phyloP scores from a whole-genome alignment of 2,329 filamentous ascomycete species.

The Dothideomycetes sp. region DNA sequence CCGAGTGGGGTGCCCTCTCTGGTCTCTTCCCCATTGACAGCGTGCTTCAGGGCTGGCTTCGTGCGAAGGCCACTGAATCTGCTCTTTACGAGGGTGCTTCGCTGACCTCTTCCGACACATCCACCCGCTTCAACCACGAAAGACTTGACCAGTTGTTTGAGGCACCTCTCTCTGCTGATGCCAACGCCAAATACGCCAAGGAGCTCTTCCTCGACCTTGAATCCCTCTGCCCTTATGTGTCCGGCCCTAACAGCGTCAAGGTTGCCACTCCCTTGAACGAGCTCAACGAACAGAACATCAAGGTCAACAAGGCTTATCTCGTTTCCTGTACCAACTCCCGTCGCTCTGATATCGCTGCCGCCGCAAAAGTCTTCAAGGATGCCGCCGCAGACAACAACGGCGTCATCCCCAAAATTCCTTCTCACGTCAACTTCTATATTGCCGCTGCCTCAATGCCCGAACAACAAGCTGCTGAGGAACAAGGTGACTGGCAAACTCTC shows the following conservation, averaged over 20 bases:
- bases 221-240: constrained; percentile 72
- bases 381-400: constrained; percentile 51
- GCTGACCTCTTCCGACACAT: constrained; percentile 37
- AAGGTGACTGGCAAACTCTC: constrained; percentile 77
- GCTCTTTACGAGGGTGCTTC: constrained; percentile 49
- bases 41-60: constrained; percentile 62
- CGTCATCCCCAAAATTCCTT: constrained; percentile 58
- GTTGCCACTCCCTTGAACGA: constrained; percentile 67
- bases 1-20: constrained; percentile 67
- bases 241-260: constrained; percentile 88
- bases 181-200: constrained; percentile 74
- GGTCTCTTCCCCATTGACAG: constrained; percentile 75
- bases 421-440: constrained; percentile 77
- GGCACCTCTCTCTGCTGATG: constrained; percentile 61
- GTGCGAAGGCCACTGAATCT: constrained; percentile 63
- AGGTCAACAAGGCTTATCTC: constrained; percentile 74
- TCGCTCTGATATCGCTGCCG: constrained; percentile 69
- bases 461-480: constrained; percentile 66
- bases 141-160: constrained; percentile 62
- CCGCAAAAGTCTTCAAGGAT: constrained; percentile 76
- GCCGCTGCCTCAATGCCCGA: constrained; percentile 74
- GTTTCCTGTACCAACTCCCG: constrained; percentile 86
- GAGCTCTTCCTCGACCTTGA: constrained; percentile 71
- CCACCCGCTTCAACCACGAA: constrained; percentile 60
- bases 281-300: constrained; percentile 64